Base-by-base conservation (phyloP, 106 monocot species). In the Phalaenopsis aphrodite region DNA sequence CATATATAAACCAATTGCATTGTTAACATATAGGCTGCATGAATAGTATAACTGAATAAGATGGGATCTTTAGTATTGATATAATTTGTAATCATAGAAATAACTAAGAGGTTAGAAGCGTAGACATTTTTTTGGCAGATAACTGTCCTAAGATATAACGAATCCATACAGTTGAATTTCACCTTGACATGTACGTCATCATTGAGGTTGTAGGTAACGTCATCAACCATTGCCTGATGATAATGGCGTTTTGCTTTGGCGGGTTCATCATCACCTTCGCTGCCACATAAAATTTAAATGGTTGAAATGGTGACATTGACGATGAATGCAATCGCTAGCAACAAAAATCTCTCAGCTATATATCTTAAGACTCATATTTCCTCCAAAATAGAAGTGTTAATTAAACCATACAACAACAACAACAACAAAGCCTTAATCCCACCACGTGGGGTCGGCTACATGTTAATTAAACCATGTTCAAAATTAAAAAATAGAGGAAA, bases 161-260 rank as follows among this genome's bases (percentile, higher is more conserved):
- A 67, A 10, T 30, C 4, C 18, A 73, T 17, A 73, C 5, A 17
- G 24, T 73, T 41, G 17, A 5, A 12, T 19, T 61, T 82, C 77
- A 82, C 82, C 49, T 82, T 77, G 16, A 82, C 68, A 61, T 82
- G 77, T 30, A 48, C 82, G 52, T 67, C 49, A 68, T 82, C 82
- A 77, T 77, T 52, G 66, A 82, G 76, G 58, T 82, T 67, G 36
- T 82, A 82, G 38, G 46, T 39, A 68, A 46, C 65, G 8, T 66
- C 82, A 68, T 82, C 82, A 43, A 82, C 67, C 77, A 38, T 82
- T 46, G 82, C 82, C 23, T 77, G 76, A 4, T 77, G 11, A 46
- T 77, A 82, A 77, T 82, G 82, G 10, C 66, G 45, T 64, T 68
- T 82, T 11, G 82, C 82, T 67, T 68, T 38, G 46, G 46, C 17